phyloP scores from a whole-genome alignment of 192 early-diverging fungal genomes.

The Backusella westeae region DNA sequence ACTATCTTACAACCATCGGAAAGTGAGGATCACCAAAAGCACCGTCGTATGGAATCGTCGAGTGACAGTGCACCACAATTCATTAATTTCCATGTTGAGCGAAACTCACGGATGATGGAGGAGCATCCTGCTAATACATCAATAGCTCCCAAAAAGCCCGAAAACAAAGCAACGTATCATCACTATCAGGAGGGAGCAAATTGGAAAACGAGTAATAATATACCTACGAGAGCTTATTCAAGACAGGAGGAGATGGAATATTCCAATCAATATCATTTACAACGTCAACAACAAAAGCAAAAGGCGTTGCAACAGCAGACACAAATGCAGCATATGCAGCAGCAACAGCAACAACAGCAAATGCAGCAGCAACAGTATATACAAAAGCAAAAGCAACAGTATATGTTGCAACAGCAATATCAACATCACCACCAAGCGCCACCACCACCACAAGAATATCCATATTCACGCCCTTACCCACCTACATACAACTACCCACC shows the following conservation, averaged over 20 bases:
- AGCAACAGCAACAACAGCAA: not conserved
- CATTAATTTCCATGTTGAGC: constrained; percentile 4
- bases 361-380: not conserved
- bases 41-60: not conserved
- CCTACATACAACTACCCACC: not conserved
- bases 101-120: not conserved
- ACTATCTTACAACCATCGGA: constrained; percentile 19
- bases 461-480: not conserved
- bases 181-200: not conserved
- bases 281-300: not conserved
- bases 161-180: not conserved
- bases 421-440: not conserved
- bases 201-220: not conserved
- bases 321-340: not conserved
- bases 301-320: not conserved
- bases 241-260: not conserved
- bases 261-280: not conserved
- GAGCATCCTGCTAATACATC: not conserved
- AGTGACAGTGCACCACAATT: not conserved
- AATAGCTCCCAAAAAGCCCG: not conserved
- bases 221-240: not conserved
- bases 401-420: not conserved
- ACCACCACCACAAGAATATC: not conserved
- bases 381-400: not conserved
- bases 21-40: not conserved